These are phyloP conservation scores for Zychaea mexicana DNA, from an alignment of 371 early-diverging fungal genomes.

Conservation along the genomic window DNA sequence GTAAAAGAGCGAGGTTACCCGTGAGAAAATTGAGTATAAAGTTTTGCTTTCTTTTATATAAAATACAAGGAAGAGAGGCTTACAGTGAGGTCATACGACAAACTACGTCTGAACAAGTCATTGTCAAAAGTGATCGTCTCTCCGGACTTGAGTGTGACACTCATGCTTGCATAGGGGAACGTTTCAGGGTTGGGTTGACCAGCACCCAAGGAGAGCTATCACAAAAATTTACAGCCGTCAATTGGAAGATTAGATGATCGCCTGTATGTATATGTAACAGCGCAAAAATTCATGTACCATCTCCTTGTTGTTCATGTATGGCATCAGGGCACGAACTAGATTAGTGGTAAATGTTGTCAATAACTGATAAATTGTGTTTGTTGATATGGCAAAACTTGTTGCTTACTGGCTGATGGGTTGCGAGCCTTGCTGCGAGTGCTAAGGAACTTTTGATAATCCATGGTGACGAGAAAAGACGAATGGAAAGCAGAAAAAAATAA, in stretches of 20 bases:
- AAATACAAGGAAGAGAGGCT: background rate
- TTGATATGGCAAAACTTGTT: background rate
- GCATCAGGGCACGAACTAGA: conserved; percentile 28
- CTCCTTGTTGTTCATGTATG: conserved; percentile 25
- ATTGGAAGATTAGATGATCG: no score
- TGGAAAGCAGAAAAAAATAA: conserved; percentile 3
- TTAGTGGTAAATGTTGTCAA: no score
- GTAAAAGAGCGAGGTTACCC: background rate
- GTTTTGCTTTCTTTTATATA: background rate
- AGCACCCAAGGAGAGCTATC: conserved; percentile 67
- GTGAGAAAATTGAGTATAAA: conserved; percentile 10
- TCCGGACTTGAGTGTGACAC: conserved; percentile 63
- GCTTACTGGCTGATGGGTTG: conserved; percentile 29
- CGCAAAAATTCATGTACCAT: conserved; percentile 13
- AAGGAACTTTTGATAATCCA: conserved; percentile 29
- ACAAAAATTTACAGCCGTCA: background rate
- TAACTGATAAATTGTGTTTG: background rate
- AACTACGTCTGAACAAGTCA: conserved; percentile 38
- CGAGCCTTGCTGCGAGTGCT: conserved; percentile 29
- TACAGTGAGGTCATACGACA: conserved; percentile 65
- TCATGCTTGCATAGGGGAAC: conserved; percentile 73
- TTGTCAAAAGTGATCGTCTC: conserved; percentile 51
- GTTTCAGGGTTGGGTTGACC: conserved; percentile 74
- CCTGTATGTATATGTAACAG: background rate
- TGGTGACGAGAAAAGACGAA: conserved; percentile 1